These are phyloP conservation scores for Pseudogymnoascus sp. DNA, from an alignment of 2,329 filamentous ascomycete genomes.

Conservation along the genomic window DNA sequence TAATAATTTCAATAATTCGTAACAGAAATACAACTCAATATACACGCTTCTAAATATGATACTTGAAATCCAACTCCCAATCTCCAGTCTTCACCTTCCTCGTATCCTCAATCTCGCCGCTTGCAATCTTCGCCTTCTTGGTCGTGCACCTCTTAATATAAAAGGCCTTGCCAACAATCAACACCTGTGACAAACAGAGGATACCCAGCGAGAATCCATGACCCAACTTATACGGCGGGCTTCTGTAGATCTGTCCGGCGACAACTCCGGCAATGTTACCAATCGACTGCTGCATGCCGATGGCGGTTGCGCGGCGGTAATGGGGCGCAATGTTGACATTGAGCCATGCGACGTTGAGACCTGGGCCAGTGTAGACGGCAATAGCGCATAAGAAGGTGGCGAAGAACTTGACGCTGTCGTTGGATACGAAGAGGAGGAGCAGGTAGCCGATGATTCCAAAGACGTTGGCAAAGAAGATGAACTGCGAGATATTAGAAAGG, in stretches of 20 bases:
- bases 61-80: conserved; percentile 40
- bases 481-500: conserved; percentile 18
- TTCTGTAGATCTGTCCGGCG: conserved; percentile 21
- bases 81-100: conserved; percentile 41
- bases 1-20: background rate
- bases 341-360: conserved; percentile 18
- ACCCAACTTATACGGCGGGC: conserved; percentile 22
- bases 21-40: background rate
- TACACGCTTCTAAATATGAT: conserved; percentile 27
- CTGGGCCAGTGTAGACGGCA: conserved; percentile 11
- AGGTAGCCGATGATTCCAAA: conserved; percentile 44
- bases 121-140: conserved; percentile 33
- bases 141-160: conserved; percentile 38
- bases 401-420: conserved; percentile 43
- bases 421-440: conserved; percentile 40
- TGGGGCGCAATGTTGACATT: conserved; percentile 29
- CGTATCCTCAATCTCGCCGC: conserved; percentile 37
- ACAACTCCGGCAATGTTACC: conserved; percentile 28
- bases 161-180: conserved; percentile 34
- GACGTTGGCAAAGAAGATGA: conserved; percentile 32
- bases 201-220: conserved; percentile 20
- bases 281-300: conserved; percentile 36
- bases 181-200: conserved; percentile 16
- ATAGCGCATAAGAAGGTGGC: conserved; percentile 38
- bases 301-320: conserved; percentile 39